Base-by-base conservation (phyloP, 768 basidiomycete genomes). In the Grammothele lineata region DNA sequence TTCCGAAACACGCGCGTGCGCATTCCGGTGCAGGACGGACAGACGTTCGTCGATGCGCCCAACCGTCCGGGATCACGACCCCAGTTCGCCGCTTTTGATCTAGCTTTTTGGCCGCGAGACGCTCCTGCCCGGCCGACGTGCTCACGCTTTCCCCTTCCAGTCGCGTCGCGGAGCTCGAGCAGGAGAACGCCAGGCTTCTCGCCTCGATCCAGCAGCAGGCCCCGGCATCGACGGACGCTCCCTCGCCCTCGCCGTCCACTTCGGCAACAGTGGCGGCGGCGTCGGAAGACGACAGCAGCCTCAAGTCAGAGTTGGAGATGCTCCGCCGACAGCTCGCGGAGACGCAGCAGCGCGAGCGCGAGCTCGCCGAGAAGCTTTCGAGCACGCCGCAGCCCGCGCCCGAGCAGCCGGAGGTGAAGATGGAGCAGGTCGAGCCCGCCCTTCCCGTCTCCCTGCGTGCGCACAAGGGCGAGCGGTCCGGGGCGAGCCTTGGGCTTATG, bases 111-210 rank as follows among this genome's bases (percentile, higher is more conserved):
- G n/a, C n/a, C n/a, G n/a, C n/a, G n/a, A n/a, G n/a, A n/a, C n/a
- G 27, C 27, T 7, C 27, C 27, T 7, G 27, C 8, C 27, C 27
- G 14, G 7, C 27, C 27, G 14, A n/a, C 8, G 8, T 30, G 27
- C 7, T 30, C 27, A 14, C 27, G 27, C 7, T 30, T 30, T 14
- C 27, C 27, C 27, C n/a, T n/a, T 49, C 17, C 68, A 92, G 90
- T 58, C 90, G 85, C 47, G 87, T 92, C 58, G 78, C 81, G 51
- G 85, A 88, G 61, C 72, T 92, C 24, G 90, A 92, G 68, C 80
- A 85, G 63, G 91, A 92, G 63, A 92, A 90, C 57, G 83, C 78
- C 36, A 74, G 83, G 33, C 80, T 92, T 43, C 73, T 80, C 26
- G 73, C 74, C 67, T 87, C 52, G 71, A 83, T 49, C 75, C 62